phyloP scores from a whole-genome alignment of 2,329 filamentous ascomycete genomes.

The Hortaea werneckii region DNA sequence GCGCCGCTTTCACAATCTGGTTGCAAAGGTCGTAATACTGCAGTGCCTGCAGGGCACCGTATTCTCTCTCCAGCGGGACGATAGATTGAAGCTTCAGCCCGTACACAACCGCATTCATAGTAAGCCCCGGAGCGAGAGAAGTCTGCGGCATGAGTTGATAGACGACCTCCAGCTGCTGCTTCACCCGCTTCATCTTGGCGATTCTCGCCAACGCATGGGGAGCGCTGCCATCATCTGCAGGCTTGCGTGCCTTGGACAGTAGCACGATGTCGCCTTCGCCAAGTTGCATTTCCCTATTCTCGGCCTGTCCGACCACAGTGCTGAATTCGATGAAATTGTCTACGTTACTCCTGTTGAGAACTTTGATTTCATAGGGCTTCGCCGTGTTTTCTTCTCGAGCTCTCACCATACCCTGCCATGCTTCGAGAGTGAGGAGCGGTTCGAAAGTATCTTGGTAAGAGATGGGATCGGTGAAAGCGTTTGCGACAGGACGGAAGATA shows the following conservation, averaged over 20 bases:
- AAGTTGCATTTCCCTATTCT: slow-evolving; percentile 62
- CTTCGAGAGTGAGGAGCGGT: slow-evolving; percentile 80
- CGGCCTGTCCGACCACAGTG: slow-evolving; percentile 61
- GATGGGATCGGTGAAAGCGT: slow-evolving; percentile 62
- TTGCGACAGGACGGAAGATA: slow-evolving; percentile 64
- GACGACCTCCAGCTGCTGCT: slow-evolving; percentile 69
- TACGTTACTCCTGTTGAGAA: slow-evolving; percentile 78
- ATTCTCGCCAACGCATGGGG: slow-evolving; percentile 82
- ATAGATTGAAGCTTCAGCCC: slow-evolving; percentile 84
- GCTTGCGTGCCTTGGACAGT: slow-evolving; percentile 63
- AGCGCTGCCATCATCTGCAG: slow-evolving; percentile 53
- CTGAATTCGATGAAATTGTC: slow-evolving; percentile 90
- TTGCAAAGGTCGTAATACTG: slow-evolving; percentile 95
- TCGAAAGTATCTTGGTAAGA: slow-evolving; percentile 87
- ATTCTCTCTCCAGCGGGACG: slow-evolving; percentile 90
- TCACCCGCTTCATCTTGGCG: slow-evolving; percentile 69
- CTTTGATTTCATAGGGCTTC: slow-evolving; percentile 75
- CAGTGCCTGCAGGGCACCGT: slow-evolving; percentile 77
- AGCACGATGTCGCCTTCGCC: slow-evolving; percentile 83
- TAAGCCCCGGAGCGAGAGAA: slow-evolving; percentile 36
- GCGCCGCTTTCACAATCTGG: slow-evolving; percentile 80
- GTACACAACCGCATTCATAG: slow-evolving; percentile 58
- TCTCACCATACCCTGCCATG: slow-evolving; percentile 89
- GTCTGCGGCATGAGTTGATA: slow-evolving; percentile 62
- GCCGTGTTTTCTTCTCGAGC: slow-evolving; percentile 75